Conservation (phyloP, 441 rosid genomes). For the Corymbia citriodora region DNA sequence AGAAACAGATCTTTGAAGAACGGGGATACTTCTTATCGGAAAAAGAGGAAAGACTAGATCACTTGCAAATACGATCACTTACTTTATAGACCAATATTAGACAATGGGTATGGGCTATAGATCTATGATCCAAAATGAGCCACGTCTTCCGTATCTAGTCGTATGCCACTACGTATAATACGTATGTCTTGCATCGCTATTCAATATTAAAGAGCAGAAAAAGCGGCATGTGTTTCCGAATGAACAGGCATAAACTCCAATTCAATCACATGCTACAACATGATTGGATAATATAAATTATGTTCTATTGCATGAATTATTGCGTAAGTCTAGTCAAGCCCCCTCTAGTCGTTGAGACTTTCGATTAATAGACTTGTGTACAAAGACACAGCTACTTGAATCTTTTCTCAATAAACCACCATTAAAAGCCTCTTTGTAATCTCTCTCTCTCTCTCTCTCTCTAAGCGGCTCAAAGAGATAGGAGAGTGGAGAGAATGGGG, state of each 20-base stretch:
- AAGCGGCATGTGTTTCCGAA: not conserved
- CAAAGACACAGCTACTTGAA: not conserved
- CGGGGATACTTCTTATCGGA: not conserved
- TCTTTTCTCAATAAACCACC: not conserved
- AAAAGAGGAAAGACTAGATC: not conserved
- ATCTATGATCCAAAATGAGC: not conserved
- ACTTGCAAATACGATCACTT: not conserved
- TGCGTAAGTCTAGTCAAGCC: not conserved
- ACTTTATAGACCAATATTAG: not conserved
- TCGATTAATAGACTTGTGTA: not conserved
- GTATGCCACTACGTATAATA: not conserved
- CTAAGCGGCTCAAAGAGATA: not conserved
- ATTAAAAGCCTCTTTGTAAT: not conserved
- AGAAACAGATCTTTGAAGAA: not conserved
- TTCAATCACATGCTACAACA: not conserved
- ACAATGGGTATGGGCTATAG: not conserved
- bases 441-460: conserved; percentile 10
- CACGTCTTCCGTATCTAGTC: not conserved
- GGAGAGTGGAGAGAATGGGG: not conserved
- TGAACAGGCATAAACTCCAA: not conserved
- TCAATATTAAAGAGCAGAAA: not conserved
- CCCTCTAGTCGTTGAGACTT: not conserved
- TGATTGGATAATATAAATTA: not conserved
- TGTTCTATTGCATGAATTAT: not conserved
- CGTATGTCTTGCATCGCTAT: not conserved